Evolutionary conservation across 352 stramenopile genomes (phyloP), one percentile per base, ranked within the genome.

Genomic region (Aphanomyces invadans): DNA sequence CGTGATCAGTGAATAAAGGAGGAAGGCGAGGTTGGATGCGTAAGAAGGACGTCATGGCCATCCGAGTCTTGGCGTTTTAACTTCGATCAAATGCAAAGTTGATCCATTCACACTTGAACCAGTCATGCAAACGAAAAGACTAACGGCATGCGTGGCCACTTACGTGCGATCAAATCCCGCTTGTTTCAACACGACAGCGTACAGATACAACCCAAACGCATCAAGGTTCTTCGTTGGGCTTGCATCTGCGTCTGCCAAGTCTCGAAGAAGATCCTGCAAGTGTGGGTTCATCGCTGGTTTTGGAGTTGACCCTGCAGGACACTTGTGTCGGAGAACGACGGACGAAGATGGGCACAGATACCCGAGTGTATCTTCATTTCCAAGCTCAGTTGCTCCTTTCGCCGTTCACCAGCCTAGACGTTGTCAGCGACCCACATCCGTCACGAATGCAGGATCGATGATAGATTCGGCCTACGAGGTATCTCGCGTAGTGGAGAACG

Each of bases 191-290:
- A 92, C 80, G 31, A 94, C 78, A 2, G 80, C 83, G 55, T 88
- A 92, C 17, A 94, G 76, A 66, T 92, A 94, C 23, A 94, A 73
- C 0, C 81, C 80, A 65, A 92, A 91, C 1, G 75, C 79, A 48
- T 94, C 85, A 12, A 94, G 76, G 4, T 62, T 49, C n/a, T 74
- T 73, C n/a, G n/a, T n/a, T n/a, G n/a, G n/a, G 25, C 76, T 72
- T 49, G 78, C 71, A 66, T 92, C 82, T 26, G 73, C 73, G 19
- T 46, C 63, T 31, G 76, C 76, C 31, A 93, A 74, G 29, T 74
- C 70, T 25, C 83, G 23, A 31, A 87, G 83, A 32, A 93, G 71
- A 54, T 90, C 78, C 65, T 89, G 88, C 15, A 93, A 61, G 56
- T 90, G 72, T 51, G 83, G 84, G 60, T 91, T 93, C 28, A 64